These are phyloP conservation scores for Candida yuanshanica DNA, from an alignment of 805 yeast genomes.

Conservation along the genomic window DNA sequence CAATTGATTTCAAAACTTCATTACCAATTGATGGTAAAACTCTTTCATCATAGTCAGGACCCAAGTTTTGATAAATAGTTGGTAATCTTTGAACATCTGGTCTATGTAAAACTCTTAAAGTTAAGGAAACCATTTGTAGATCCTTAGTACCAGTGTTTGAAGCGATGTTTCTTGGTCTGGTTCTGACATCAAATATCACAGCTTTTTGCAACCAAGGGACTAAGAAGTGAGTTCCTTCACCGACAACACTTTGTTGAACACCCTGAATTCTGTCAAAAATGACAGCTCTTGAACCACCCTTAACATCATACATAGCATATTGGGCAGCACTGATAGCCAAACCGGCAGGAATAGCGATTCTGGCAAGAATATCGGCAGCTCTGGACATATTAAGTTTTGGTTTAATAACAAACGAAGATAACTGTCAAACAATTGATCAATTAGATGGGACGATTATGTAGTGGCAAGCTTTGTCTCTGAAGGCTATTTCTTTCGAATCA, in stretches of 20 bases:
- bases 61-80: constrained; percentile 81
- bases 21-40: constrained; percentile 90
- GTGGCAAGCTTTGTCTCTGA: no score
- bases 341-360: constrained; percentile 67
- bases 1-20: constrained; percentile 83
- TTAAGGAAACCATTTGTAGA: constrained; percentile 89
- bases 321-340: constrained; percentile 66
- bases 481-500: no score
- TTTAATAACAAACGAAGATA: neutral
- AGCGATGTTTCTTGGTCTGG: constrained; percentile 90
- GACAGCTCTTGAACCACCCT: constrained; percentile 94
- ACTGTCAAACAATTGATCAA: neutral
- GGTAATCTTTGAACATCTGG: constrained; percentile 87
- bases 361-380: constrained; percentile 34
- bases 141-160: constrained; percentile 97
- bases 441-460: neutral
- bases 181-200: constrained; percentile 84
- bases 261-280: constrained; percentile 89
- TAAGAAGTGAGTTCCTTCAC: constrained; percentile 95
- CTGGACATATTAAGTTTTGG: constrained; percentile 30
- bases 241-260: constrained; percentile 81
- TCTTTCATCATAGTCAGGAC: constrained; percentile 91
- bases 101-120: constrained; percentile 88
- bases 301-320: constrained; percentile 86
- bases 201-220: constrained; percentile 96